Base-by-base conservation (phyloP, 208 protist genomes). In the Trypanosomatidae sp. region DNA sequence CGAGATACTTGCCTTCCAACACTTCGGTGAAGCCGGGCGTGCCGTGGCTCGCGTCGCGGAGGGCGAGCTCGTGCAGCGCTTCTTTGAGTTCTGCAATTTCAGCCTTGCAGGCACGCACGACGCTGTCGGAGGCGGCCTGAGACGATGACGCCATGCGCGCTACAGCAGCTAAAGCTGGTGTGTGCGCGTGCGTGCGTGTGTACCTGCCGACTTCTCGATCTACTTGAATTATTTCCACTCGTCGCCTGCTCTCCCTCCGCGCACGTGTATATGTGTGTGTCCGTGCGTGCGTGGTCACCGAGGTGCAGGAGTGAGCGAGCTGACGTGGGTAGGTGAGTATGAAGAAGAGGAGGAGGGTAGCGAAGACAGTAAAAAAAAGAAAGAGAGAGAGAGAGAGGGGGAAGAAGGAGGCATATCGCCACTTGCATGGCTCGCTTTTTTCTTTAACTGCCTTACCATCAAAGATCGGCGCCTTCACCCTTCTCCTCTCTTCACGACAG, bases 1-100 rank as follows among this genome's bases (percentile, higher is more conserved):
- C 82, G 8, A 94, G 76, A 59, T 92, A 94, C 69, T 87, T 88
- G 43, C 82, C 83, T 64, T 94, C 90, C 9, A 91, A 64, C 49
- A 79, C 79, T 5, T 78, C 83, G 22, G 47, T 73, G 66, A 78
- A 79, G n/a, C n/a, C 30, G 75, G 66, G 1, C 62, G 47, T 59
- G 25, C 12, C 41, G 58, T 36, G 6, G 69, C 28, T 33, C 58
- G 5, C 17, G 58, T 82, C 68, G n/a, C 71, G 67, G 33, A 74
- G 44, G n/a, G 58, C n/a, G 30, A 73, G 17, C 30, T 74, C 65
- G 41, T 81, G 62, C 25, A 84, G 75, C 10, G 74, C 72, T 30
- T 83, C 78, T 7, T 66, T 69, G 15, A 88, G 66, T 53, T 81
- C 56, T 22, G 74, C 17, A 3, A 79, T 74, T 49, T 90, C 87